Evolutionary conservation across 148 eudicot genomes (phyloP).

Genomic region (Arctostaphylos glauca): DNA sequence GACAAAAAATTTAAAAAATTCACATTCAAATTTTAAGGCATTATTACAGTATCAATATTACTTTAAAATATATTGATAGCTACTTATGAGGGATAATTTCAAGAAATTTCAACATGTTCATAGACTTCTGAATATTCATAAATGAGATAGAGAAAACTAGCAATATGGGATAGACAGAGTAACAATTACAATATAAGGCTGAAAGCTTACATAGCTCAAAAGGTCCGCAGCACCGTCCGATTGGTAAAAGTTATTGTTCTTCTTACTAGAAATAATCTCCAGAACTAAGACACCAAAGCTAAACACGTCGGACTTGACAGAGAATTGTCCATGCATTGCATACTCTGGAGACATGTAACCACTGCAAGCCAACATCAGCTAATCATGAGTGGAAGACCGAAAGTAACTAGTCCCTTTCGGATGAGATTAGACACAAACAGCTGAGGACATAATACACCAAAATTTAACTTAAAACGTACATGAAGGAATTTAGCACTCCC

Average conservation of each 20-base stretch:
- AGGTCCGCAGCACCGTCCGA: conserved; percentile 1
- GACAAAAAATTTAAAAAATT: neutral
- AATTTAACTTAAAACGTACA: neutral
- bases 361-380: conserved; percentile 10
- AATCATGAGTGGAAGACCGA: neutral
- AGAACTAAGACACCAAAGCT: too few relatives aligned
- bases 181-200: neutral
- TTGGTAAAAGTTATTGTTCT: too few relatives aligned
- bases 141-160: neutral
- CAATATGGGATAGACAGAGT: neutral
- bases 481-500: neutral
- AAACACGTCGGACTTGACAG: conserved; percentile 54
- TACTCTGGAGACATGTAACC: conserved; percentile 35
- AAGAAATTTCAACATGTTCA: too few relatives aligned
- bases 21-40: neutral
- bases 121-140: neutral
- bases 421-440: neutral
- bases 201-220: conserved; percentile 33
- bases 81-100: too few relatives aligned
- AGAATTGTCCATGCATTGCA: conserved; percentile 44
- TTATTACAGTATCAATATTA: neutral
- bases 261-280: too few relatives aligned
- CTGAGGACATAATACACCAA: neutral
- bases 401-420: neutral
- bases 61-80: too few relatives aligned